Evolutionary conservation across 306 rosid species (phyloP).

Genomic region (Sphenostylis stenocarpa): DNA sequence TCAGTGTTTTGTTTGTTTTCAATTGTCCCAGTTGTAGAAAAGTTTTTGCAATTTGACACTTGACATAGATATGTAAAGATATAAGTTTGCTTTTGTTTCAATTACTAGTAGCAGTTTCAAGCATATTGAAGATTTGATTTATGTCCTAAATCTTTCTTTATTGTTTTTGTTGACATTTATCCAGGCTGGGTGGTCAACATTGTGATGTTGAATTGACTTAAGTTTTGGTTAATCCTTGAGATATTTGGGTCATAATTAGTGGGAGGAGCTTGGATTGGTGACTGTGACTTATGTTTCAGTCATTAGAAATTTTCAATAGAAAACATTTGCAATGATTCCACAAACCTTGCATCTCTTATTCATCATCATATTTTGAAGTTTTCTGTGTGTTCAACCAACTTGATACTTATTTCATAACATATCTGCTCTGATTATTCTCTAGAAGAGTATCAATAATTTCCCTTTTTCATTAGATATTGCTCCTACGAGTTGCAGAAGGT

Average conservation of each 20-base stretch:
- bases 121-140: neutral
- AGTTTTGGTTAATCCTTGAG: neutral
- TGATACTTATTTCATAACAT: constrained; percentile 9
- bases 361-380: neutral
- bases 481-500: too few species aligned
- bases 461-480: too few species aligned
- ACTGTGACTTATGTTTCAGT: neutral
- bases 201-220: neutral
- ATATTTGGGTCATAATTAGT: constrained; percentile 10
- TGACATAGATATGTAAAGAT: neutral
- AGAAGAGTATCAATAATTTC: neutral
- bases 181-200: neutral
- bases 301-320: neutral
- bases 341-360: neutral
- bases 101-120: neutral
- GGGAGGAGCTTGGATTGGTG: neutral
- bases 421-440: neutral
- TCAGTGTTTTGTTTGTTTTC: constrained; percentile 22
- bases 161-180: neutral
- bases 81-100: constrained; percentile 21
- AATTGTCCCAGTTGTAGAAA: neutral
- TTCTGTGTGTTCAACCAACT: constrained; percentile 14
- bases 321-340: constrained; percentile 12
- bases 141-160: neutral
- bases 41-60: neutral